A percentile compares a stretch with the other conserved stretches of the same genome.
phyloP scores from a whole-genome alignment of 2,329 filamentous ascomycete genomes.

The Xylaria polymorpha region DNA sequence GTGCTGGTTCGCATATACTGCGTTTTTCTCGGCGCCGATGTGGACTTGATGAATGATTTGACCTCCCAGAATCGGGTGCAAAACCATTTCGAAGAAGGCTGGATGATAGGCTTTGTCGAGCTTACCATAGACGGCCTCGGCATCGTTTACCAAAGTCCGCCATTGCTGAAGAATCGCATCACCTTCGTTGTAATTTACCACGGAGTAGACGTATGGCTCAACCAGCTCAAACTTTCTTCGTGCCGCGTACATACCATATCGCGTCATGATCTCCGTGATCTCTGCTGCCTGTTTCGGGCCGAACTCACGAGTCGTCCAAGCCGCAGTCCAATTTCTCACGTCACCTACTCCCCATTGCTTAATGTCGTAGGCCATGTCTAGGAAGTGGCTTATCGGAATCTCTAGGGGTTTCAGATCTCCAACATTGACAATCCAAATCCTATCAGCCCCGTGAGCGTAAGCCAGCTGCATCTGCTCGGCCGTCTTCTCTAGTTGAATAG shows the following conservation, averaged over 20 bases:
- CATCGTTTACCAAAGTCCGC: slow-evolving; percentile 62
- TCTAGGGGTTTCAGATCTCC: slow-evolving; percentile 72
- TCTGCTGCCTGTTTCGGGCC: slow-evolving; percentile 58
- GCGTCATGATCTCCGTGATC: slow-evolving; percentile 64
- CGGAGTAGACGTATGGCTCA: slow-evolving; percentile 65
- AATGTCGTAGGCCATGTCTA: slow-evolving; percentile 75
- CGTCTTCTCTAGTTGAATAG: slow-evolving; percentile 72
- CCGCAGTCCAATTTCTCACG: slow-evolving; percentile 65
- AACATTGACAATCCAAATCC: slow-evolving; percentile 74
- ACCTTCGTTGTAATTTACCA: slow-evolving; percentile 71
- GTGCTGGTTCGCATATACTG: slow-evolving; percentile 62
- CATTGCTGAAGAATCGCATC: slow-evolving; percentile 66
- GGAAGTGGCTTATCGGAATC: slow-evolving; percentile 73
- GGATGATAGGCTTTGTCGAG: slow-evolving; percentile 63
- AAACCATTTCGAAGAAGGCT: slow-evolving; percentile 71
- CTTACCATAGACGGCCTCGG: slow-evolving; percentile 66
- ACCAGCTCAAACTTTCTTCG: slow-evolving; percentile 70
- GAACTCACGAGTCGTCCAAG: slow-evolving; percentile 70
- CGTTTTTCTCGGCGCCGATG: slow-evolving; percentile 61
- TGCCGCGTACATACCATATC: slow-evolving; percentile 66
- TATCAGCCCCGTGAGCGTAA: slow-evolving; percentile 65
- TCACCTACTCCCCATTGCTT: slow-evolving; percentile 66
- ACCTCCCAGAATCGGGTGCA: slow-evolving; percentile 69
- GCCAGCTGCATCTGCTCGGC: slow-evolving; percentile 74
- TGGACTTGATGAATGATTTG: slow-evolving; percentile 65